A percentile compares a stretch with the other conserved stretches of the same genome.
phyloP scores from a whole-genome alignment of 1,139 yeast species.

The Hansenula lynferdii region DNA sequence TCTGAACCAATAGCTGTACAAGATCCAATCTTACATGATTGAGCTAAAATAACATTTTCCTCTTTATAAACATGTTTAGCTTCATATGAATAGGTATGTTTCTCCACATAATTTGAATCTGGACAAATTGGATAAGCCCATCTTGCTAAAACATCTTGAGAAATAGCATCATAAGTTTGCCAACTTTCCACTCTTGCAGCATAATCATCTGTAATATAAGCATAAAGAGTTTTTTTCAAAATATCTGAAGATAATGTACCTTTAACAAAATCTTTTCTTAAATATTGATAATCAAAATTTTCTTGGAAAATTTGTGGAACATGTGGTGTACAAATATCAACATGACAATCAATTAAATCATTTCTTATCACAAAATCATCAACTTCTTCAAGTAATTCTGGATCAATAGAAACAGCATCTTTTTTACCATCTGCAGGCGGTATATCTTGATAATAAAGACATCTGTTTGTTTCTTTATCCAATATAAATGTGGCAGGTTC shows the following conservation, averaged over 20 bases:
- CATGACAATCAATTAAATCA: conserved; percentile 92
- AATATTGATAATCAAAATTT: conserved; percentile 86
- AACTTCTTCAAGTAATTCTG: conserved; percentile 74
- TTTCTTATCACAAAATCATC: conserved; percentile 79
- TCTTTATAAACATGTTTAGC: conserved; percentile 85
- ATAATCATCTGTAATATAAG: conserved; percentile 68
- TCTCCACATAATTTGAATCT: conserved; percentile 69
- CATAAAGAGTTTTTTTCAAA: conserved; percentile 85
- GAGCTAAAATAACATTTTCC: conserved; percentile 78
- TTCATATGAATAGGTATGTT: conserved; percentile 73
- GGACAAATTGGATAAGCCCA: conserved; percentile 93
- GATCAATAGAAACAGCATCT: conserved; percentile 65
- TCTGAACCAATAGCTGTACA: conserved; percentile 76
- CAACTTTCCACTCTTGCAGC: conserved; percentile 94
- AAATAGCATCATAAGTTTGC: conserved; percentile 87
- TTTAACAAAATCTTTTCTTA: conserved; percentile 82
- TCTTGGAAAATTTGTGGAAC: conserved; percentile 96
- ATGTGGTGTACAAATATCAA: conserved; percentile 91
- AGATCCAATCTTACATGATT: conserved; percentile 78
- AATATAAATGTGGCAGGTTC: conserved; percentile 85
- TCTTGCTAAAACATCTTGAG: conserved; percentile 87
- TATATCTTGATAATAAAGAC: conserved; percentile 77
- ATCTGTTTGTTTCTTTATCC: conserved; percentile 67
- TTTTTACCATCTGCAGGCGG: conserved; percentile 55
- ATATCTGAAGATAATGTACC: conserved; percentile 91